Conservation (phyloP, 495 filamentous ascomycete genomes). For the Ascobolus immersus region DNA sequence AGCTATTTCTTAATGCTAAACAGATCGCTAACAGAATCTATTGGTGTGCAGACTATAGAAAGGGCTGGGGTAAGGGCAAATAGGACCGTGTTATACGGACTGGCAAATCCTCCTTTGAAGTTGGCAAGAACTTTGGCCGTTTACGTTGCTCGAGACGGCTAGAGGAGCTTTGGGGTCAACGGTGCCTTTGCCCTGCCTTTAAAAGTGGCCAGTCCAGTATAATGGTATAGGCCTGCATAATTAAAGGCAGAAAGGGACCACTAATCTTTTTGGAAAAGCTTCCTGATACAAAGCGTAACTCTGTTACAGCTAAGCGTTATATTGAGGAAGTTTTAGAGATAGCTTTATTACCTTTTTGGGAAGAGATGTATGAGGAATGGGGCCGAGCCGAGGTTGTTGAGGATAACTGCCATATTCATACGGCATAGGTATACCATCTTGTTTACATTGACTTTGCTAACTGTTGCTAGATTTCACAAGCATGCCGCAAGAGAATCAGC, state of each 20-base stretch:
- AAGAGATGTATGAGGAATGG: slow-evolving; percentile 4
- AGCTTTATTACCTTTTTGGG: slow-evolving; percentile 3
- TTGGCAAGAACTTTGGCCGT: not conserved
- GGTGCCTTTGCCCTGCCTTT: not conserved
- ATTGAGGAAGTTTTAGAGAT: slow-evolving; percentile 4
- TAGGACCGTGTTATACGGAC: slow-evolving; percentile 3
- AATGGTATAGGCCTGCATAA: not conserved
- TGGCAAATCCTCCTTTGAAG: slow-evolving; percentile 4
- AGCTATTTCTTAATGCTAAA: not conserved
- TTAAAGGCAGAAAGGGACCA: not conserved
- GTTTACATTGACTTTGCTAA: no score
- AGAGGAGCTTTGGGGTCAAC: not conserved
- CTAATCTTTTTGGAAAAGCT: not conserved
- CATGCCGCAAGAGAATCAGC: not conserved
- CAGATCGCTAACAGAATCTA: not conserved
- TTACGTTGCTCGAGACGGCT: not conserved
- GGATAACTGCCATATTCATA: slow-evolving; percentile 1
- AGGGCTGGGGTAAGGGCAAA: slow-evolving; percentile 7
- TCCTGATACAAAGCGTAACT: not conserved
- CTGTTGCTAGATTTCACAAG: not conserved
- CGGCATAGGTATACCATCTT: no score
- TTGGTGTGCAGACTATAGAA: slow-evolving; percentile 4
- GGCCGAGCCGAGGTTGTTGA: slow-evolving; percentile 5
- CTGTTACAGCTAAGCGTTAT: no score
- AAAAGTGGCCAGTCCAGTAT: not conserved